phyloP scores from a whole-genome alignment of 2,329 filamentous ascomycete genomes.

The Capronia americana region DNA sequence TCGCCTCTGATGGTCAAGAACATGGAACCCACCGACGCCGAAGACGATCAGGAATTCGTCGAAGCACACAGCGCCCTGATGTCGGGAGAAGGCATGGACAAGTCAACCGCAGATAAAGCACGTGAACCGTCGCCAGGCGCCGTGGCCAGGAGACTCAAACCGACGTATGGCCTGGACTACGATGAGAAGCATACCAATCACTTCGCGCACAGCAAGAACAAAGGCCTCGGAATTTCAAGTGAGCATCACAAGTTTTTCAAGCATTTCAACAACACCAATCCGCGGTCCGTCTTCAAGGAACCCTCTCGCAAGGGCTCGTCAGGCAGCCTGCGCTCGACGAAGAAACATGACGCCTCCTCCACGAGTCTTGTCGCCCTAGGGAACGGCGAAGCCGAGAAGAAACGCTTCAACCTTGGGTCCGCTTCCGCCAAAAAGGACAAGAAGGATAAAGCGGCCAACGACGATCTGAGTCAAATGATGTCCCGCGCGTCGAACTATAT shows the following conservation, averaged over 20 bases:
- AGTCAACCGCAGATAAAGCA: slow-evolving; percentile 50
- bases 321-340: slow-evolving; percentile 43
- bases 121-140: slow-evolving; percentile 71
- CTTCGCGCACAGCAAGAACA: slow-evolving; percentile 26
- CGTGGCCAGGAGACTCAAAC: slow-evolving; percentile 80
- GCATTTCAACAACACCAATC: slow-evolving; percentile 34
- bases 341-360: slow-evolving; percentile 44
- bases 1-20: slow-evolving; percentile 60
- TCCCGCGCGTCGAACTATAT: slow-evolving; percentile 93
- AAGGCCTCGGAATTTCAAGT: slow-evolving; percentile 31
- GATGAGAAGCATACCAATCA: slow-evolving; percentile 20
- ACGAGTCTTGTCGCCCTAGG: slow-evolving; percentile 33
- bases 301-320: slow-evolving; percentile 40
- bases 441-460: slow-evolving; percentile 69
- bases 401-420: slow-evolving; percentile 47
- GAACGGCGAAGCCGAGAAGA: slow-evolving; percentile 51
- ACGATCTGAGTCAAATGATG: slow-evolving; percentile 97
- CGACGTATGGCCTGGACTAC: slow-evolving; percentile 64
- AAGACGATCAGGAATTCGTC: slow-evolving; percentile 56
- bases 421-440: slow-evolving; percentile 58
- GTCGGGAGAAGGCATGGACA: slow-evolving; percentile 28
- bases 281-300: slow-evolving; percentile 27
- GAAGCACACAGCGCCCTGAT: slow-evolving; percentile 47
- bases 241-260: slow-evolving; percentile 39
- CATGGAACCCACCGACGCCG: slow-evolving; percentile 57